Conservation (phyloP, 2,329 filamentous ascomycete species). For the Orbilia javanica region DNA sequence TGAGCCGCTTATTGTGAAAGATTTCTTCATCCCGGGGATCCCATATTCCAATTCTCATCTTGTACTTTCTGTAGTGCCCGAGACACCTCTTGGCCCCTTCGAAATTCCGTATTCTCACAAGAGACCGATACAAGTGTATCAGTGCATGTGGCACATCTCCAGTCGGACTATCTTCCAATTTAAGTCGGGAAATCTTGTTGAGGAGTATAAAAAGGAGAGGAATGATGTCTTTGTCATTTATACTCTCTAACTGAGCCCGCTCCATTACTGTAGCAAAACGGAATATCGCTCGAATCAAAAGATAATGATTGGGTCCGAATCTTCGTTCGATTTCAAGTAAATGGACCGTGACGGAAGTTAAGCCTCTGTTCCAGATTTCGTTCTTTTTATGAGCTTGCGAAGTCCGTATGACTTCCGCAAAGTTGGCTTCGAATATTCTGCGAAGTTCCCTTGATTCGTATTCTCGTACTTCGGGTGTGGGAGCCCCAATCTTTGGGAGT, state of each 20-base stretch:
- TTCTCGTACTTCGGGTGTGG: neutral
- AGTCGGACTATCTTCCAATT: neutral
- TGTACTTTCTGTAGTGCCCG: neutral
- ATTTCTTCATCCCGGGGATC: neutral
- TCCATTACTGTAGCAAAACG: slow-evolving; percentile 11
- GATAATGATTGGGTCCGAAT: slow-evolving; percentile 16
- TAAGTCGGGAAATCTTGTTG: slow-evolving; percentile 8
- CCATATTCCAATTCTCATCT: neutral
- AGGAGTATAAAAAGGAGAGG: neutral
- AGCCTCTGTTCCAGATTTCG: neutral
- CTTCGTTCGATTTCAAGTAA: slow-evolving; percentile 14
- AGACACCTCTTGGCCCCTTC: neutral
- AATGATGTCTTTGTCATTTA: slow-evolving; percentile 24
- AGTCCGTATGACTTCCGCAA: neutral
- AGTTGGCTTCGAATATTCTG: slow-evolving; percentile 18
- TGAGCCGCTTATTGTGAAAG: neutral
- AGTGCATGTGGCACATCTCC: slow-evolving; percentile 37
- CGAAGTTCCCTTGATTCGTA: slow-evolving; percentile 6
- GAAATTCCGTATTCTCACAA: neutral
- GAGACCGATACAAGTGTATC: slow-evolving; percentile 5
- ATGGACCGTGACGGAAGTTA: slow-evolving; percentile 10
- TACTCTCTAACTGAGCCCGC: neutral
- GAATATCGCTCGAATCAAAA: slow-evolving; percentile 12
- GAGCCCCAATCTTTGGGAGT: neutral
- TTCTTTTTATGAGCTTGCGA: neutral